Percentiles rank a stretch among this genome's conserved stretches.
Conservation (phyloP, 805 yeast species). For the Wickerhamiella kurtzmanii region DNA sequence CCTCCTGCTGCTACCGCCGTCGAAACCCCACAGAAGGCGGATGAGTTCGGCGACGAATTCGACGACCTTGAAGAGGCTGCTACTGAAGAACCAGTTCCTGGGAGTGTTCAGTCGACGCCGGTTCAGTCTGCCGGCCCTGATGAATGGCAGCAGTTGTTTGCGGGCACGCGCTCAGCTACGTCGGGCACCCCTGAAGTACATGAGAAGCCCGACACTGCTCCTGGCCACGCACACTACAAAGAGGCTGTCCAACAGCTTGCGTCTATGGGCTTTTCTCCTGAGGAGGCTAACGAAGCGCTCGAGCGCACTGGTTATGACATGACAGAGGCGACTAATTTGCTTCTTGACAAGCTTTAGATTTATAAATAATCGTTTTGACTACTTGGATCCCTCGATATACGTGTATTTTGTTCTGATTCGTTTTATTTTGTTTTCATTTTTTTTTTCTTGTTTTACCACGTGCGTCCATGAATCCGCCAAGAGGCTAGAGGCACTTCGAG, state of each 20-base stretch:
- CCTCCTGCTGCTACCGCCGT: constrained; percentile 10
- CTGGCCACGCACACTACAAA: constrained; percentile 11
- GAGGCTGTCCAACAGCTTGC: constrained; percentile 62
- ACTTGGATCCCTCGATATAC: neutral
- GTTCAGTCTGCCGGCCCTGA: constrained; percentile 30
- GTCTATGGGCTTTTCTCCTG: constrained; percentile 76
- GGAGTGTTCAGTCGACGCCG: neutral
- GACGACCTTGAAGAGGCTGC: constrained; percentile 30
- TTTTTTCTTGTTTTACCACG: too few relatives aligned
- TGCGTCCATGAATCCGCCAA: too few relatives aligned
- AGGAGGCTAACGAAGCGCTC: constrained; percentile 55
- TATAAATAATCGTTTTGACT: neutral
- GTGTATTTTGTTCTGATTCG: too few relatives aligned
- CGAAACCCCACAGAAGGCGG: constrained; percentile 7
- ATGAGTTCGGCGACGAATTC: constrained; percentile 23
- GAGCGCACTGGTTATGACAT: constrained; percentile 58
- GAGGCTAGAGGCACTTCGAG: too few relatives aligned
- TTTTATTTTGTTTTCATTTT: too few relatives aligned
- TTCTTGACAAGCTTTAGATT: constrained; percentile 38
- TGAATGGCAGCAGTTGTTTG: constrained; percentile 91
- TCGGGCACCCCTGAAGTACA: constrained; percentile 7
- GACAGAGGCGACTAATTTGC: constrained; percentile 74
- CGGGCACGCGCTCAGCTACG: constrained; percentile 35
- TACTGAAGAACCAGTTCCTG: neutral
- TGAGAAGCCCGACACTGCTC: neutral